These are phyloP conservation scores for Tricholoma terreum DNA, from an alignment of 768 basidiomycete genomes.

Conservation along the genomic window DNA sequence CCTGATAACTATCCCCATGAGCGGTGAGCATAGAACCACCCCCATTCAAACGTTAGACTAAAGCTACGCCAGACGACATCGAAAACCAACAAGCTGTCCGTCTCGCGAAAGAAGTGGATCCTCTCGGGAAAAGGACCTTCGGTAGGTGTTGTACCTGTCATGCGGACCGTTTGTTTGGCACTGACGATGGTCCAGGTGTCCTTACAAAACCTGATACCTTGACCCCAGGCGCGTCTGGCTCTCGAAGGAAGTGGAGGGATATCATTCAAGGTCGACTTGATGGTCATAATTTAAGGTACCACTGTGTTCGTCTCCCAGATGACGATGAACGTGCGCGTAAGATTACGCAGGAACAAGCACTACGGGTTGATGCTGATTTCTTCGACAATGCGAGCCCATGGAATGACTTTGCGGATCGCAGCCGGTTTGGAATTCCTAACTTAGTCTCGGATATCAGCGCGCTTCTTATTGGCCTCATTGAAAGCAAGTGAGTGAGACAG, in stretches of 20 bases:
- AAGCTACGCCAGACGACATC: slow-evolving; percentile 43
- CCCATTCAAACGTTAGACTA: too few relatives aligned
- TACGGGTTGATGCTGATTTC: slow-evolving; percentile 26
- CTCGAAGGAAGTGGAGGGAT: slow-evolving; percentile 39
- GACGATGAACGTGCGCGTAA: slow-evolving; percentile 31
- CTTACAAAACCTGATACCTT: slow-evolving; percentile 56
- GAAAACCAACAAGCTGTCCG: slow-evolving; percentile 55
- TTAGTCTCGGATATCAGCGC: slow-evolving; percentile 33
- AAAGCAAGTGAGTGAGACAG: slow-evolving; percentile 19
- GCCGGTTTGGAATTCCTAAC: slow-evolving; percentile 35
- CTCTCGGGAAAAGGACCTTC: slow-evolving; percentile 46
- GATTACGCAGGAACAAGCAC: slow-evolving; percentile 32
- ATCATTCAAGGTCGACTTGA: slow-evolving; percentile 33
- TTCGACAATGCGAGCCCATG: slow-evolving; percentile 36
- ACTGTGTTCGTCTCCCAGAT: slow-evolving; percentile 42
- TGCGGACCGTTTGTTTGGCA: too few relatives aligned
- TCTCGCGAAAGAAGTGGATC: slow-evolving; percentile 46
- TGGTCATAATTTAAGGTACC: slow-evolving; percentile 41
- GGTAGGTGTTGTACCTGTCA: slow-evolving; percentile 26
- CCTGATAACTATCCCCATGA: slow-evolving; percentile 52
- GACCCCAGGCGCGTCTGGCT: slow-evolving; percentile 31
- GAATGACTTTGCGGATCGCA: slow-evolving; percentile 19
- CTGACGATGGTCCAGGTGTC: slow-evolving; percentile 36
- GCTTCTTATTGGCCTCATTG: slow-evolving; percentile 36
- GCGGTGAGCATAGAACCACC: slow-evolving; percentile 29